phyloP scores from a whole-genome alignment of 108 stramenopile species.

The Pseudonitzschia pungens region DNA sequence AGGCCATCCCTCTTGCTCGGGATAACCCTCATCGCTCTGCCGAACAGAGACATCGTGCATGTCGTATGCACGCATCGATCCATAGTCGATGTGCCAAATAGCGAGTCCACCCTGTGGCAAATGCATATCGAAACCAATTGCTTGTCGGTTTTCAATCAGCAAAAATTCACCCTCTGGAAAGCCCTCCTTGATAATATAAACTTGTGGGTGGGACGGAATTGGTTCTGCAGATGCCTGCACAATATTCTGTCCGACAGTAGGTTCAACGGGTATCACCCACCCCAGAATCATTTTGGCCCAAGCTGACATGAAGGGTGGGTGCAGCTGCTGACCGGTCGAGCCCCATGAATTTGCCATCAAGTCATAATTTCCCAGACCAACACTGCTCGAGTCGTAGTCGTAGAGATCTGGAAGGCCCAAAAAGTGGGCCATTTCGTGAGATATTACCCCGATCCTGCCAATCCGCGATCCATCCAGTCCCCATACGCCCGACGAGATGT shows the following conservation, averaged over 20 bases:
- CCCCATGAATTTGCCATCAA: constrained; percentile 48
- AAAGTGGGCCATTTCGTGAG: constrained; percentile 38
- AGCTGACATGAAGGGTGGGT: constrained; percentile 44
- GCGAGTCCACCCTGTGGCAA: constrained; percentile 52
- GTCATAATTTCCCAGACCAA: constrained; percentile 37
- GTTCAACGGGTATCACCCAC: constrained; percentile 41
- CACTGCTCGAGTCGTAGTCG: constrained; percentile 27
- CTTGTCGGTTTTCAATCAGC: constrained; percentile 68
- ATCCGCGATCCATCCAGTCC: constrained; percentile 25
- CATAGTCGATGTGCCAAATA: constrained; percentile 61
- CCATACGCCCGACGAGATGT: constrained; percentile 35
- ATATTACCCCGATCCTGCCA: constrained; percentile 35
- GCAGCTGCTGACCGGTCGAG: constrained; percentile 30
- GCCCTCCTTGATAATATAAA: constrained; percentile 32
- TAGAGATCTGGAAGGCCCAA: constrained; percentile 32
- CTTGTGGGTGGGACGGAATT: constrained; percentile 15
- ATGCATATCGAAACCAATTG: constrained; percentile 32
- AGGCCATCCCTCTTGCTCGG: constrained; percentile 56
- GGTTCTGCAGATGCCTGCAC: constrained; percentile 23
- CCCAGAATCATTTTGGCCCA: constrained; percentile 53
- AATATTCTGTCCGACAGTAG: constrained; percentile 21
- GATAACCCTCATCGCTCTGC: constrained; percentile 31
- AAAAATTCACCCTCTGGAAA: constrained; percentile 55
- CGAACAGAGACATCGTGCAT: neutral
- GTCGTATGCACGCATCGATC: neutral